Evolutionary conservation across 305 asterid genomes (phyloP).

Genomic region (Fraxinus dipetala): DNA sequence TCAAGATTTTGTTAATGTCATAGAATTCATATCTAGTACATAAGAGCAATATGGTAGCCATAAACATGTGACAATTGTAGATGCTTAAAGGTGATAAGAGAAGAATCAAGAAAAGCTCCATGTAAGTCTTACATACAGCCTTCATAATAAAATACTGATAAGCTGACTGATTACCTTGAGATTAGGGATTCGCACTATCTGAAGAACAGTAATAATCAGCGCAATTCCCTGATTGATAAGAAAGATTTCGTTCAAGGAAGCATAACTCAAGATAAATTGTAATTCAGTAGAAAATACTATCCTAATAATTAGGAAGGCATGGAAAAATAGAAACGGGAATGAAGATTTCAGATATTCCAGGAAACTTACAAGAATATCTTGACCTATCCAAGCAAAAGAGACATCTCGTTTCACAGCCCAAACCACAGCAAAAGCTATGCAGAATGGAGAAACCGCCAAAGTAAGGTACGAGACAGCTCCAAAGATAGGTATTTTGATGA

Average conservation of each 20-base stretch:
- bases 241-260: not conserved
- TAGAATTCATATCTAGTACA: not conserved
- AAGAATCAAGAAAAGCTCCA: constrained; percentile 13
- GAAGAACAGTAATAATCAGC: constrained; percentile 73
- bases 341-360: not conserved
- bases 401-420: constrained; percentile 62
- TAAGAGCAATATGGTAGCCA: constrained; percentile 1
- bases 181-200: constrained; percentile 75
- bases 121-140: not conserved
- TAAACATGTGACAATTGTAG: not conserved
- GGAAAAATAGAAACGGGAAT: not conserved
- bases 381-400: constrained; percentile 83
- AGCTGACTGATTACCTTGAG: constrained; percentile 57
- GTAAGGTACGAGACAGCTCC: constrained; percentile 71
- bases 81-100: not conserved
- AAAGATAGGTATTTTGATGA: constrained; percentile 58
- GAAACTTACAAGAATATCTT: constrained; percentile 69
- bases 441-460: constrained; percentile 71
- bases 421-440: constrained; percentile 61
- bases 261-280: not conserved
- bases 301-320: not conserved
- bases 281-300: not conserved
- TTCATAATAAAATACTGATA: constrained; percentile 5
- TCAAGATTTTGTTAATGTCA: not conserved
- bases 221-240: constrained; percentile 60